phyloP scores from a whole-genome alignment of 2,329 filamentous ascomycete species.

The Magnaporthiopsis rhizophila region DNA sequence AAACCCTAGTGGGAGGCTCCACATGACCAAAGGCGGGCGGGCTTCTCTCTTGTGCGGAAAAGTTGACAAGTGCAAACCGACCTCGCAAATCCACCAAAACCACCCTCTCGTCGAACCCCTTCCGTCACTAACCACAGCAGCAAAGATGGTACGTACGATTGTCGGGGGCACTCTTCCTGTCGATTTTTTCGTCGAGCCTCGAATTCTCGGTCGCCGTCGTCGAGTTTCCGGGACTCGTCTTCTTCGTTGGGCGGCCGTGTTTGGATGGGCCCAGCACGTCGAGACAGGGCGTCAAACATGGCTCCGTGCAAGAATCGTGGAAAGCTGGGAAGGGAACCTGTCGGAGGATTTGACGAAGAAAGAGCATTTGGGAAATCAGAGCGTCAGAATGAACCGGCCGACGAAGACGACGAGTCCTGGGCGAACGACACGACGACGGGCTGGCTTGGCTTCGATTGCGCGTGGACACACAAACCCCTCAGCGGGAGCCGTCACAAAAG shows the following conservation, averaged over 20 bases:
- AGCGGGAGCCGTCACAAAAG: not conserved
- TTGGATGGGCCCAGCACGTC: not conserved
- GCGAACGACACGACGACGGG: not conserved
- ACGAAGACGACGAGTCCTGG: not conserved
- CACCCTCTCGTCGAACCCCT: constrained; percentile 4
- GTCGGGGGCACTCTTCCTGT: not conserved
- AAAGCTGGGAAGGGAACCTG: not conserved
- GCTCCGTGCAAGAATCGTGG: too few relatives aligned
- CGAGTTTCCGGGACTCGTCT: not conserved
- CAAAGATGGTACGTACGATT: constrained; percentile 9
- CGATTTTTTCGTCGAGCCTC: not conserved
- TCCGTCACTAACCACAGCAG: constrained; percentile 7
- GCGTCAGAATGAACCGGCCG: not conserved
- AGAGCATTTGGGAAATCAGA: too few relatives aligned
- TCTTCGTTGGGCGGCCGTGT: not conserved
- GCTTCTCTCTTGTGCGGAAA: constrained; percentile 8
- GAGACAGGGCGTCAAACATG: not conserved
- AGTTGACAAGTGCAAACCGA: constrained; percentile 10
- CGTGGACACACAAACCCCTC: not conserved
- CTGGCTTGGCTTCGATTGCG: not conserved
- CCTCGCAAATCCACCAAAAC: constrained; percentile 5
- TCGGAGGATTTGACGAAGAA: not conserved
- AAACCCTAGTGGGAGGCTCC: constrained; percentile 10
- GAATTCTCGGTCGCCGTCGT: not conserved
- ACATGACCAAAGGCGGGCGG: constrained; percentile 8